These are phyloP conservation scores for Lichtheimia ramosa DNA, from an alignment of 371 early-diverging fungal genomes.

Conservation along the genomic window DNA sequence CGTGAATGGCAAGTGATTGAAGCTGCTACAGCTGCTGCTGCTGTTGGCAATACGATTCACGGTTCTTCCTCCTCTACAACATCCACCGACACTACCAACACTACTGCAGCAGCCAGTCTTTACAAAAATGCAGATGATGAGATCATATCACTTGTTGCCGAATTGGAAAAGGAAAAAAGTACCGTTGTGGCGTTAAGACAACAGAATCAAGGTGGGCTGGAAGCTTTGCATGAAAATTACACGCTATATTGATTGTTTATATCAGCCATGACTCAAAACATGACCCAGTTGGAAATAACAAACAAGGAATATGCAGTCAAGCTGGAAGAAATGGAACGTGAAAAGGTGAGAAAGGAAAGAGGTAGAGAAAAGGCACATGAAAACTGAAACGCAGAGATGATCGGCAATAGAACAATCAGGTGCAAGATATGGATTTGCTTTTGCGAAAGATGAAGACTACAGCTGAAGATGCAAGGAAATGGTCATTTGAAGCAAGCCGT, in stretches of 20 bases:
- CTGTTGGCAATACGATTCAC: no score
- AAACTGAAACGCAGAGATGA: no score
- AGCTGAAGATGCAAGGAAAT: conserved; percentile 3
- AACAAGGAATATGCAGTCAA: not conserved
- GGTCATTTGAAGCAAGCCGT: conserved; percentile 6
- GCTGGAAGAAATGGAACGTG: conserved; percentile 1
- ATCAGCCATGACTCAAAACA: conserved; percentile 1
- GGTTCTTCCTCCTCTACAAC: not conserved
- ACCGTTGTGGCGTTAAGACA: conserved; percentile 1
- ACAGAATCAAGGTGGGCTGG: not conserved
- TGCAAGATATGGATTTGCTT: conserved; percentile 3
- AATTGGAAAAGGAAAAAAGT: conserved; percentile 8
- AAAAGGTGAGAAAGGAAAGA: conserved; percentile 2
- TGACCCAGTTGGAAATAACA: conserved; percentile 1
- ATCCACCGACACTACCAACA: not conserved
- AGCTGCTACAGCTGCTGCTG: not conserved
- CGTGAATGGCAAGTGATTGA: not conserved
- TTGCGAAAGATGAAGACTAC: conserved; percentile 1
- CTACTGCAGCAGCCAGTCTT: not conserved
- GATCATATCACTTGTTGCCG: conserved; percentile 1
- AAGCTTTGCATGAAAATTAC: not conserved
- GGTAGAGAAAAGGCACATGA: not conserved
- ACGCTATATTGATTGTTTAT: not conserved
- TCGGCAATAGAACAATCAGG: not conserved
- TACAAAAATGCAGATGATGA: not conserved